phyloP scores from a whole-genome alignment of 805 yeast species.

The Teunomyces panamensis region DNA sequence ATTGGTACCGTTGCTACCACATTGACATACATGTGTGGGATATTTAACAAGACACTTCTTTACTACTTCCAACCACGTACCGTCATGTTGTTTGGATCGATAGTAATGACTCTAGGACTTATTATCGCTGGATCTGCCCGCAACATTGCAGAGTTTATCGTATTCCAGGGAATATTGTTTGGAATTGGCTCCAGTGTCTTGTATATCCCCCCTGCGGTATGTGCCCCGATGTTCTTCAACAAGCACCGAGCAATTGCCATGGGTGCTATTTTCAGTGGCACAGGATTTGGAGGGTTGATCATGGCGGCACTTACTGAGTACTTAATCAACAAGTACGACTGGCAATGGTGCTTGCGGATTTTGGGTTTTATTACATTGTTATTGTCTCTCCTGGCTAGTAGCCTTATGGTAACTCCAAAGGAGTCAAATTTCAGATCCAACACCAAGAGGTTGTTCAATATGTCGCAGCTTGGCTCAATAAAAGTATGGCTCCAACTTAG shows the following conservation, averaged over 20 bases:
- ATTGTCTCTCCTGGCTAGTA: slow-evolving; percentile 10
- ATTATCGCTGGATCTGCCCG: slow-evolving; percentile 22
- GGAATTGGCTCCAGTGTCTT: slow-evolving; percentile 32
- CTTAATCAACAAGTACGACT: slow-evolving; percentile 25
- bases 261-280: slow-evolving; percentile 34
- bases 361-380: slow-evolving; percentile 25
- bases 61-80: slow-evolving; percentile 14
- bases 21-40: slow-evolving; percentile 25
- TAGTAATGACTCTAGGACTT: slow-evolving; percentile 25
- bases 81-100: slow-evolving; percentile 26
- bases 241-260: slow-evolving; percentile 31
- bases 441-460: slow-evolving; percentile 9
- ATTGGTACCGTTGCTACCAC: slow-evolving; percentile 33
- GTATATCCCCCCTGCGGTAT: slow-evolving; percentile 32
- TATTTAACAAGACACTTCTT: slow-evolving; percentile 20
- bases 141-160: slow-evolving; percentile 22
- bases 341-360: slow-evolving; percentile 32
- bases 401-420: slow-evolving; percentile 13
- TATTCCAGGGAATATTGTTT: slow-evolving; percentile 31
- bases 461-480: slow-evolving; percentile 15
- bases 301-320: slow-evolving; percentile 26
- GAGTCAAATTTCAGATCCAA: slow-evolving; percentile 5
- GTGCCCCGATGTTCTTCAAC: slow-evolving; percentile 29
- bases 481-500: slow-evolving; percentile 15
- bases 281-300: slow-evolving; percentile 34